Base-by-base conservation (phyloP, 176 grass and related monocot genomes). In the Paspalum vaginatum region DNA sequence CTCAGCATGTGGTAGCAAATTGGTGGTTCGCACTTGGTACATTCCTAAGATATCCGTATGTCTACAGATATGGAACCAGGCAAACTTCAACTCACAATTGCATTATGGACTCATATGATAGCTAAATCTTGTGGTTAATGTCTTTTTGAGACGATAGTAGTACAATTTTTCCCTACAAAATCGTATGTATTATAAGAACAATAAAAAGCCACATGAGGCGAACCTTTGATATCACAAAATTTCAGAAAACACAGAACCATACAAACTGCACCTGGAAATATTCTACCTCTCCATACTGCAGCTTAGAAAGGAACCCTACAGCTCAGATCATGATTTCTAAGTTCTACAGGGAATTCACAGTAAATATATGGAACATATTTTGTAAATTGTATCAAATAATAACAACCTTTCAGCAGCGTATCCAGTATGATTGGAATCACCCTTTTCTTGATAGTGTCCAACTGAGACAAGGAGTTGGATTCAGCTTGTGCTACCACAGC, bases 371-470 rank as follows among this genome's bases (percentile, higher is more conserved):
- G n/a, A 45, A 43, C 0, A 76, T 61, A 45, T 69, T 41, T 45
- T 42, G 44, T 45, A 83, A 62, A 64, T 66, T 70, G 14, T 69
- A 52, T 65, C 18, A 24, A 46, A 65, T 18, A 13, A 63, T 62
- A 71, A 77, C 86, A 51, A 98, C 95, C 92, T 98, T 93, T 92
- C 68, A 94, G 53, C 45, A 89, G 85, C 66, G 70, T 80, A 57
- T 81, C 72, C 45, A 94, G 81, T 43, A 94, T 79, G 45, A 72
- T 67, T 74, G 92, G 92, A 81, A 98, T 87, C 32, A 94, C 80
- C 37, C 46, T 77, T 14, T 90, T 79, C 78, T 86, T 91, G 80
- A 93, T 71, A 65, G 53, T 90, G 40, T 94, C 90, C 80, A 98
- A 81, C 49, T 89, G 76, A 83, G 52, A 72, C 20, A 42, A 54